Percentiles rank a stretch among this genome's conserved stretches.
Conservation (phyloP, 2,329 filamentous ascomycete genomes). For the Thermochaetoides dissita region DNA sequence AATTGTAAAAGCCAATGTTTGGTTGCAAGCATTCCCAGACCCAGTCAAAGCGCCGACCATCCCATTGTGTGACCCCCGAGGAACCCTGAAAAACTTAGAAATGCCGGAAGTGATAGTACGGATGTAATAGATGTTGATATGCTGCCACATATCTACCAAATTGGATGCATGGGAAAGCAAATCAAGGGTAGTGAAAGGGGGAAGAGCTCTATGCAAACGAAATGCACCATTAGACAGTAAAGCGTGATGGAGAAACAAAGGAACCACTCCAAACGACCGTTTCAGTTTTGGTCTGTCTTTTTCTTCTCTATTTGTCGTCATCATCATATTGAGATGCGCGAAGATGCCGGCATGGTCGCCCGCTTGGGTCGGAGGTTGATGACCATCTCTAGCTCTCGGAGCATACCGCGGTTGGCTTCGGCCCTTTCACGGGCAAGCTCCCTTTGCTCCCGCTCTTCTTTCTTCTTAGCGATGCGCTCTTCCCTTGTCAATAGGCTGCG, state of each 20-base stretch:
- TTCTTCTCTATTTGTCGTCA: too few species aligned
- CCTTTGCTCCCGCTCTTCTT: conserved; percentile 68
- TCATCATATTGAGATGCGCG: conserved; percentile 30
- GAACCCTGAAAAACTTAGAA: too few species aligned
- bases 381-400: conserved; percentile 82
- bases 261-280: conserved; percentile 7
- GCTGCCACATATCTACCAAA: neutral
- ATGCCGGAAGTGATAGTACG: too few species aligned
- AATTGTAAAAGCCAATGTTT: too few species aligned
- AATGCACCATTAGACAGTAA: neutral
- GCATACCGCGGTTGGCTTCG: conserved; percentile 77
- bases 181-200: neutral
- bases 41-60: too few species aligned
- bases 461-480: conserved; percentile 75
- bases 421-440: conserved; percentile 57
- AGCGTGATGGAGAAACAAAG: conserved; percentile 1
- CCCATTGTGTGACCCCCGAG: too few species aligned
- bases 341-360: conserved; percentile 20
- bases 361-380: conserved; percentile 43
- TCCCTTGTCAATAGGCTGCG: conserved; percentile 64
- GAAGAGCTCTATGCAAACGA: conserved; percentile 5
- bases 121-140: too few species aligned
- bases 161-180: conserved; percentile 1
- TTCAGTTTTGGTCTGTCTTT: conserved; percentile 1
- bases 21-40: too few species aligned